Conservation (phyloP, 495 filamentous ascomycete genomes). For the Hypoxylon cercidicola region DNA sequence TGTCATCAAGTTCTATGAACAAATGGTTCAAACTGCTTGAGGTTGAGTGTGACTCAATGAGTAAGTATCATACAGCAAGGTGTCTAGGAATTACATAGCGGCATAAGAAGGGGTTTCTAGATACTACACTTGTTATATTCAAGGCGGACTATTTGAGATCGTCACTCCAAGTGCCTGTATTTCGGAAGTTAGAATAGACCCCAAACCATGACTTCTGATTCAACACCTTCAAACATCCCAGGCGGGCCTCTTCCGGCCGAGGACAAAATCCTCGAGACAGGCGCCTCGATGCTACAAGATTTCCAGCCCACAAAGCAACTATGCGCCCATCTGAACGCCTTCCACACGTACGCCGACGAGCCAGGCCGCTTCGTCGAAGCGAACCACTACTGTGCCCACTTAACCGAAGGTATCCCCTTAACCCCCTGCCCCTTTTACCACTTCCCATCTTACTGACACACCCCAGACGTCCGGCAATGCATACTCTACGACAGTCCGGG, state of each 20-base stretch:
- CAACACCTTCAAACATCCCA: slow-evolving; percentile 26
- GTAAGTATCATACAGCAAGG: slow-evolving; percentile 6
- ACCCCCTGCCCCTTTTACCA: slow-evolving; percentile 4
- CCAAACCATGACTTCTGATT: slow-evolving; percentile 22
- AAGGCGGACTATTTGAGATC: not conserved
- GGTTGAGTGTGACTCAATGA: slow-evolving; percentile 12
- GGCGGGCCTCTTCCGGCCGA: slow-evolving; percentile 35
- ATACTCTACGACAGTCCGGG: slow-evolving; percentile 80
- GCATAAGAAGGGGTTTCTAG: not conserved
- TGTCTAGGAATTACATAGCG: not conserved
- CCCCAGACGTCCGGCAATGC: slow-evolving; percentile 72
- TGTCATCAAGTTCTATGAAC: slow-evolving; percentile 9
- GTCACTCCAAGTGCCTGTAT: not conserved
- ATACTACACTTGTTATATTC: not conserved
- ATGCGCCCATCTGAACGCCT: slow-evolving; percentile 87
- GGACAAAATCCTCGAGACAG: slow-evolving; percentile 44
- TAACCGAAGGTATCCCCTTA: slow-evolving; percentile 68
- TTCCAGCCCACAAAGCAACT: slow-evolving; percentile 79
- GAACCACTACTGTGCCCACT: slow-evolving; percentile 86
- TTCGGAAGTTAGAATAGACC: not conserved
- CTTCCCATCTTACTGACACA: slow-evolving; percentile 19
- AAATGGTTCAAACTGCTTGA: not conserved
- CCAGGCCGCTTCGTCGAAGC: slow-evolving; percentile 74
- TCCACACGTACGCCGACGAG: slow-evolving; percentile 81
- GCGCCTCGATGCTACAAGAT: slow-evolving; percentile 52